Evolutionary conservation across 129 eudicot genomes (phyloP), one percentile per base, ranked within the genome.

Genomic region (Lonicera japonica): DNA sequence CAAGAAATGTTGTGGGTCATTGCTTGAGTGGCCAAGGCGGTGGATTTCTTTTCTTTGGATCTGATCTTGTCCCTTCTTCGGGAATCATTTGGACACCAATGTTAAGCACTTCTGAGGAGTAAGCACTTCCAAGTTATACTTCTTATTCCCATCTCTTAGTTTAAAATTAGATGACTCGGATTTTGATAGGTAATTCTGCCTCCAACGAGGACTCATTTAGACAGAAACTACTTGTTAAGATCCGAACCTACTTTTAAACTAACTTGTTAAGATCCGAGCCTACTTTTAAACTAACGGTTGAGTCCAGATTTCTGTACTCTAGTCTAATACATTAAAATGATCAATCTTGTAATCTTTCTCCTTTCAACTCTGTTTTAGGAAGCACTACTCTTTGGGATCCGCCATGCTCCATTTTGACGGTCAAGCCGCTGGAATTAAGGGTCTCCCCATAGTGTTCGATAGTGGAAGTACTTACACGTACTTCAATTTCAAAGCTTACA

Each of bases 401-500:
- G 97, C 83, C 0, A 89, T 86, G 62, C 74, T 90, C 40, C 60
- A 56, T 22, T 80, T 72, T 63, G 86, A 77, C 22, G 84, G 84
- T 57, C 67, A 78, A 69, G 34, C 75, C 22, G 86, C 87, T 21
- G 94, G 94, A 12, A 25, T 81, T 0, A 78, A 86, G 54, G 88
- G 82, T 60, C 86, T 90, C 68, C 65, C 59, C 0, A 67, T 90
- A 73, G 76, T 83, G 68, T 86, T 90, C 57, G 97, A 90, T 40
- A 90, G 95, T 55, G 97, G 97, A 63, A 90, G 97, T 71, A 86
- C 97, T 5, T 90, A 86, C 73, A 90, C 81, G 40, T 90, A 90
- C 82, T 81, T 90, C 61, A 75, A 45, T 71, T 78, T 83, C 63
- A 34, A 70, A 58, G 86, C 92, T 34, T 90, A 90, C 62, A 56